Percentiles rank a stretch among this genome's conserved stretches.
Conservation (phyloP, 495 filamentous ascomycete genomes). For the Podospora conica region DNA sequence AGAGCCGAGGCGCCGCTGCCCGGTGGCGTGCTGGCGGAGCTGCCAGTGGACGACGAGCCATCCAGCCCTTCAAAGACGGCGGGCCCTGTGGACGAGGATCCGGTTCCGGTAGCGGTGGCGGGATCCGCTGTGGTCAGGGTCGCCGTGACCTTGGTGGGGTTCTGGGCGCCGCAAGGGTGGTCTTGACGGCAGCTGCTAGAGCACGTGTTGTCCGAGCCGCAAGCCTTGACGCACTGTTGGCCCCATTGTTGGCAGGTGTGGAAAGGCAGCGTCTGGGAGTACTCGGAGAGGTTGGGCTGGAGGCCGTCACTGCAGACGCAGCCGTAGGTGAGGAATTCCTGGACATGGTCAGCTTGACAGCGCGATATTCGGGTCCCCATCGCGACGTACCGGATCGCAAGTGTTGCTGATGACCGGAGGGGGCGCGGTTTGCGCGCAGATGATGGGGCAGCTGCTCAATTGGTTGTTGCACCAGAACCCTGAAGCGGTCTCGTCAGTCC, state of each 20-base stretch:
- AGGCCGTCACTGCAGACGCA: constrained; percentile 71
- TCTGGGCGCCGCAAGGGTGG: constrained; percentile 75
- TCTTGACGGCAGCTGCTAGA: constrained; percentile 57
- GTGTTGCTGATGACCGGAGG: constrained; percentile 51
- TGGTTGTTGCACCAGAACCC: constrained; percentile 67
- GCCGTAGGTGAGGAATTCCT: constrained; percentile 61
- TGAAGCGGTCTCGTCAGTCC: constrained; percentile 31
- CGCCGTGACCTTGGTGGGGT: constrained; percentile 56
- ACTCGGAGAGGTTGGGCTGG: constrained; percentile 72
- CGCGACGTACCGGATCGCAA: constrained; percentile 62
- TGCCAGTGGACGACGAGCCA: constrained; percentile 21
- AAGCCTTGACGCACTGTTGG: constrained; percentile 61
- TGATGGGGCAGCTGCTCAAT: constrained; percentile 61
- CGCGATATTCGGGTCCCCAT: background rate
- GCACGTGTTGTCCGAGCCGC: constrained; percentile 55
- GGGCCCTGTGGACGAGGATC: constrained; percentile 31
- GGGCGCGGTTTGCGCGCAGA: constrained; percentile 64
- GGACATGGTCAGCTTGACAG: constrained; percentile 10
- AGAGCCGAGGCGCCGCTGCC: constrained; percentile 33
- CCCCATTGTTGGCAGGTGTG: constrained; percentile 70
- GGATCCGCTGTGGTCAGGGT: constrained; percentile 48
- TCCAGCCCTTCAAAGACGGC: constrained; percentile 46
- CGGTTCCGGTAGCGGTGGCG: constrained; percentile 34
- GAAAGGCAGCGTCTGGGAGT: constrained; percentile 81
- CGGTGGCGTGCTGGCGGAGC: constrained; percentile 9